A percentile compares a stretch with the other conserved stretches of the same genome.
phyloP scores from a whole-genome alignment of 345 rosid species.

The Erodium maritimum region DNA sequence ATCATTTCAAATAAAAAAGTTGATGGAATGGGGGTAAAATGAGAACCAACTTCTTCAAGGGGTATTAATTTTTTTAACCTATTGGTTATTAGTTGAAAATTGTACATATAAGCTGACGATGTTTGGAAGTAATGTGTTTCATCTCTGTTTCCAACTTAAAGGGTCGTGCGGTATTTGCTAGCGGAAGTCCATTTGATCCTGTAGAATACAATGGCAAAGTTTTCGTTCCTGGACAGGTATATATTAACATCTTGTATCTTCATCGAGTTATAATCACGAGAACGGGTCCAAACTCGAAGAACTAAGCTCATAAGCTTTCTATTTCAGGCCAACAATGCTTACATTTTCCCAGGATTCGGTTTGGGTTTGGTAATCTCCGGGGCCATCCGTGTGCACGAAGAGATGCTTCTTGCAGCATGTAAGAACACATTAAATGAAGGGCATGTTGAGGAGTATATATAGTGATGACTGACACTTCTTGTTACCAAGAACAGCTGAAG shows the following conservation, averaged over 20 bases:
- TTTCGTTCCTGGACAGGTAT: conserved; percentile 84
- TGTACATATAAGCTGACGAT: too few relatives aligned
- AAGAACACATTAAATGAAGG: conserved; percentile 15
- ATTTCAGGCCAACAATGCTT: conserved; percentile 78
- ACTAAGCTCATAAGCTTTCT: conserved; percentile 1
- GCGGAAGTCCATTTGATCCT: too few relatives aligned
- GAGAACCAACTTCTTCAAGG: too few relatives aligned
- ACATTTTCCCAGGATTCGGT: conserved; percentile 86
- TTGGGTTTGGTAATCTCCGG: conserved; percentile 81
- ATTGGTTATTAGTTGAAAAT: too few relatives aligned
- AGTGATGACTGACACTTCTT: neutral
- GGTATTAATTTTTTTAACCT: too few relatives aligned
- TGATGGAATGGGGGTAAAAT: too few relatives aligned
- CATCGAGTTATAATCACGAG: too few relatives aligned
- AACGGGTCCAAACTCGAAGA: too few relatives aligned
- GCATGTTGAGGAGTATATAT: too few relatives aligned
- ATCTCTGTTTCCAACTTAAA: conserved; percentile 18
- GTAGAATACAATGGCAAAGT: conserved; percentile 50
- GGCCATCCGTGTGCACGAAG: conserved; percentile 69
- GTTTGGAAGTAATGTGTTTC: too few relatives aligned
- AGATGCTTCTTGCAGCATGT: conserved; percentile 88
- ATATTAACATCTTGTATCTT: too few relatives aligned
- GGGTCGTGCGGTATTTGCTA: conserved; percentile 88
- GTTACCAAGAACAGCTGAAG: conserved; percentile 44
- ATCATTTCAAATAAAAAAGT: too few relatives aligned